phyloP scores from a whole-genome alignment of 371 early-diverging fungal species.

The Lichtheimia hyalospora region DNA sequence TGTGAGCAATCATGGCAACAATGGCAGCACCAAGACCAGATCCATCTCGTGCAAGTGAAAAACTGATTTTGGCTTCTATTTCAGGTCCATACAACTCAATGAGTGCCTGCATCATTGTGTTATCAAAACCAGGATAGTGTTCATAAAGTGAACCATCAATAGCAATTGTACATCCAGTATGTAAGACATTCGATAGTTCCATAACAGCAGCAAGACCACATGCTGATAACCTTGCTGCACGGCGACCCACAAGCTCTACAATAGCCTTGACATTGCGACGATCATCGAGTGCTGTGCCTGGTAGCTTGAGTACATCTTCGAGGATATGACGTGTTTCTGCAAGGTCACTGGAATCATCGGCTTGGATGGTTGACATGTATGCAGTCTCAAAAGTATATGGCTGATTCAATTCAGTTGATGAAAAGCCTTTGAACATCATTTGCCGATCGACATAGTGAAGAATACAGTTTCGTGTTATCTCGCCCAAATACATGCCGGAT shows the following conservation, averaged over 20 bases:
- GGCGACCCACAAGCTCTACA: conserved; percentile 78
- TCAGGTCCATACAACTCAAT: conserved; percentile 71
- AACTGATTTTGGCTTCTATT: conserved; percentile 32
- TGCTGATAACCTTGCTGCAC: conserved; percentile 87
- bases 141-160: conserved; percentile 88
- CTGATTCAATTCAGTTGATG: conserved; percentile 65
- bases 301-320: conserved; percentile 71
- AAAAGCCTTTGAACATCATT: conserved; percentile 73
- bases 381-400: conserved; percentile 84
- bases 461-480: conserved; percentile 78
- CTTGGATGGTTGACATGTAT: conserved; percentile 86
- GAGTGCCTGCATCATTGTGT: conserved; percentile 72
- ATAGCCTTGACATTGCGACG: conserved; percentile 78
- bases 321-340: conserved; percentile 70
- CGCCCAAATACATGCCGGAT: conserved; percentile 93
- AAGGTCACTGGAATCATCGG: conserved; percentile 72
- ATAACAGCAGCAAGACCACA: conserved; percentile 88
- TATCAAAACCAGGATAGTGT: conserved; percentile 80
- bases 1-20: conserved; percentile 67
- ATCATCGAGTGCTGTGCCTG: conserved; percentile 72
- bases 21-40: conserved; percentile 80
- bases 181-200: conserved; percentile 42
- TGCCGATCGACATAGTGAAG: conserved; percentile 78
- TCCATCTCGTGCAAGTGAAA: conserved; percentile 53
- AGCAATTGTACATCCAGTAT: conserved; percentile 29